Base-by-base conservation (phyloP, 306 rosid genomes). In the Cercis canadensis region DNA sequence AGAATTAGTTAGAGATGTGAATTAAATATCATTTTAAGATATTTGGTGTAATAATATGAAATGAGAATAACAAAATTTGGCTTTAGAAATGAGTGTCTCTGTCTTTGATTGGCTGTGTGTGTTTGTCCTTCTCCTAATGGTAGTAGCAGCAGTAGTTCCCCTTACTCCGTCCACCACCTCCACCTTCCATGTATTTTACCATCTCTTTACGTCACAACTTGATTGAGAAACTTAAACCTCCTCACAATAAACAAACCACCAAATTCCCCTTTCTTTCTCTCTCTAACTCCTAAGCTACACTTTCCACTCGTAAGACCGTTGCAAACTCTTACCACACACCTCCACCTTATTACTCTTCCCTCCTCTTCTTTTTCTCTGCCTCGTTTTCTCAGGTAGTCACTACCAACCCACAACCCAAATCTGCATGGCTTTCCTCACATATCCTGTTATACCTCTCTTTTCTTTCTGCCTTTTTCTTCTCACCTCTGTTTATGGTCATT, bases 171-270 rank as follows among this genome's bases (percentile, higher is more conserved):
- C 90, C 70, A 65, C 65, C 76, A 69, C 44, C 69, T 64, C 57
- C 58, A n/a, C 44, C 75, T 72, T 57, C 58, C 75, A 62, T 15
- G 74, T 78, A 87, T 73, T 68, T 80, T 71, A 44, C 82, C 82
- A 53, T 76, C 62, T 57, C 83, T 78, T 70, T 80, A 90, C 89
- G 94, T 90, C 82, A 72, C 81, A 51, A 59, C 44, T 72, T 40
- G 87, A 84, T 59, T 68, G 75, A 46, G 87, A 81, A 46, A 86
- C 76, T 39, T 74, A 40, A 70, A 59, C 87, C 77, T 64, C 77
- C 49, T 0, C 62, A 78, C 66, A 73, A 46, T 24, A 72, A 44
- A 57, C 82, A 33, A 11, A 12, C 19, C 58, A 73, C 44, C 34
- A 61, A 61, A 49, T 21, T 51, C 18, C 68, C 29, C 24, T 5